Base-by-base conservation (phyloP, 805 yeast genomes). In the Yarrowia keelungensis region DNA sequence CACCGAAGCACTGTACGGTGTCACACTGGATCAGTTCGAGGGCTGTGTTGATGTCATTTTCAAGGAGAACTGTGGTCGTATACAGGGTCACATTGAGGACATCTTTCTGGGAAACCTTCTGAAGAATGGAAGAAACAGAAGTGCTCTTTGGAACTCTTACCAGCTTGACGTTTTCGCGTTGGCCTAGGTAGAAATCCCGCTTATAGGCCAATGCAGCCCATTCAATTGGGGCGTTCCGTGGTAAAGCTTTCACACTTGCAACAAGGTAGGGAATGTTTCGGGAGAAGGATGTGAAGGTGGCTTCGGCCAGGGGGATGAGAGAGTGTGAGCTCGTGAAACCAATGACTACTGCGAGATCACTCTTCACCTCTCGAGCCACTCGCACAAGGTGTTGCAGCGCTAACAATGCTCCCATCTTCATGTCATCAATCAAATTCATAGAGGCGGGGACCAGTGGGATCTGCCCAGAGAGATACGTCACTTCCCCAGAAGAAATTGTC, bases 401-500 rank as follows among this genome's bases (percentile, higher is more conserved):
- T 11, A 64, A 14, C 2, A 64, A 49, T 9, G 59, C 59, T 11
- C 41, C 59, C 26, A 39, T 14, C 2, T 38, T 47, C 2, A 74
- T 71, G 11, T 77, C 79, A 0, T 71, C 67, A 15, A 62, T 73
- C 46, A 90, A 73, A 2, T 78, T 82, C 93, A 94, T 90, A 12
- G 85, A 77, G 0, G 85, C 77, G 0, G 99, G 98, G 1, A 88
- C 76, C 47, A 95, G 80, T 1, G 97, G 96, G 46, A 95, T 93
- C 79, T 95, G 98, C 0, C 99, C 99, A 64, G 98, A 91, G 12
- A 93, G 81, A 2, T 89, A 87, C 8, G 87, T 77, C 36, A 82
- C 78, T 69, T 86, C 85, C 19, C 75, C 75, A 14, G 74, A 76
- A 71, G 86, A 87, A 11, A 87, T 86, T 0, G 93, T 85, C 77